Base-by-base conservation (phyloP, 148 eudicot genomes). In the Silene latifolia region DNA sequence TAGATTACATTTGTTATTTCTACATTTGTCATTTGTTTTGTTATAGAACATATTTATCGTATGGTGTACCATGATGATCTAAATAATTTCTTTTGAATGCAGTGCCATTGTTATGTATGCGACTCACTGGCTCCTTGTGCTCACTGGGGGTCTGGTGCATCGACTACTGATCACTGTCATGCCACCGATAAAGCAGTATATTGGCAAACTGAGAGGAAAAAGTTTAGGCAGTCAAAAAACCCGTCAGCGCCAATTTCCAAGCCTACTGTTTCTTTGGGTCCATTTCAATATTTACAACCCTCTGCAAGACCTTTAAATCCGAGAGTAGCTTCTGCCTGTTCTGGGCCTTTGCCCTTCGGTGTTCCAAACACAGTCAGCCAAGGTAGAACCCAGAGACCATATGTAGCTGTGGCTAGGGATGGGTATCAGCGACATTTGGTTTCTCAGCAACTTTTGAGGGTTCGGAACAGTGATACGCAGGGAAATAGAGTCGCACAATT, bases 61-160 rank as follows among this genome's bases (percentile, higher is more conserved):
- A 67, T 10, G 6, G 6, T 63, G 13, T 70, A 25, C 44, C 39
- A 25, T 11, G 24, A 7, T 5, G 12, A 39, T 17, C 73, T 70
- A 70, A 51, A 14, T 70, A 24, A 23, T 53, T 54, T 0, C 61
- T 4, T n/a, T 3, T 60, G 56, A 76, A 81, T 89, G 80, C 96
- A 96, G 99, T 96, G 99, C 78, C 93, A 96, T 77, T 96, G 99
- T 82, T 92, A 86, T 83, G 98, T 96, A 65, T 96, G 99, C 72
- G 98, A 96, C 85, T 83, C 87, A 77, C 80, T 83, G 72, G 94
- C 97, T 72, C 99, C 99, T 63, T 96, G 99, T 84, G 63, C 77
- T 44, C 59, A 69, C 47, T 96, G 99, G 99, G 89, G 89, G 32
- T 82, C 83, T 63, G 94, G 94, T 66, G 67, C 56, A 75, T 80